Evolutionary conservation across 2,329 filamentous ascomycete species (phyloP).

Genomic region (Fusarium illudens): DNA sequence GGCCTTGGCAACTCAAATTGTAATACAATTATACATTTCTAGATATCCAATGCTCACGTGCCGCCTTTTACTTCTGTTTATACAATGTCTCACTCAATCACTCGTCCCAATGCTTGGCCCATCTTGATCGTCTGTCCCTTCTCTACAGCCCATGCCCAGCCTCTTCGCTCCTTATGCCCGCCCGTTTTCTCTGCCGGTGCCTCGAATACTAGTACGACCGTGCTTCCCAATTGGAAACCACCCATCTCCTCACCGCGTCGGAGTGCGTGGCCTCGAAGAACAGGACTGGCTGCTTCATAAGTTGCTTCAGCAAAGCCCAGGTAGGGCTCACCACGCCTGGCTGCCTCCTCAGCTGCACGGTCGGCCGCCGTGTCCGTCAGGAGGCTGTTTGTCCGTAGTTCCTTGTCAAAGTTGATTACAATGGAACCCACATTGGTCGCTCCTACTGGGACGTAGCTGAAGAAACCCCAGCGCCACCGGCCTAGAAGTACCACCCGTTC

Average conservation of each 20-base stretch:
- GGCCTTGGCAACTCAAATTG: neutral
- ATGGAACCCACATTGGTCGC: conserved; percentile 98
- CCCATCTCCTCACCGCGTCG: conserved; percentile 96
- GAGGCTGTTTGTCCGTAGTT: conserved; percentile 91
- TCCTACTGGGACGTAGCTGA: conserved; percentile 93
- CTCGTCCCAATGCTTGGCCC: conserved; percentile 83
- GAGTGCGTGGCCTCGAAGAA: conserved; percentile 85
- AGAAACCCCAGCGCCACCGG: conserved; percentile 97
- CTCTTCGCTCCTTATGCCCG: conserved; percentile 65
- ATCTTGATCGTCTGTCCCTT: conserved; percentile 90
- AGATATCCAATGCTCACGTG: conserved; percentile 22
- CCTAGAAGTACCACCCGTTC: conserved; percentile 94
- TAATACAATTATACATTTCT: conserved; percentile 23
- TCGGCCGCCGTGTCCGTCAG: conserved; percentile 93
- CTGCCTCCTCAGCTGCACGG: conserved; percentile 81
- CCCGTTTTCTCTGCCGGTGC: conserved; percentile 73
- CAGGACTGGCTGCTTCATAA: conserved; percentile 78
- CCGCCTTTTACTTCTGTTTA: conserved; percentile 13
- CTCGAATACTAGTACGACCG: conserved; percentile 95
- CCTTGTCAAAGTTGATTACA: conserved; percentile 94
- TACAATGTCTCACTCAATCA: conserved; percentile 59
- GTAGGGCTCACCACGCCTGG: conserved; percentile 79
- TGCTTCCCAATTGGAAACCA: conserved; percentile 94
- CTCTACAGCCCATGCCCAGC: conserved; percentile 87
- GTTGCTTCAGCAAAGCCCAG: conserved; percentile 93